Base-by-base conservation (phyloP, 176 grass and related monocot genomes). In the Cenchrus americanus region DNA sequence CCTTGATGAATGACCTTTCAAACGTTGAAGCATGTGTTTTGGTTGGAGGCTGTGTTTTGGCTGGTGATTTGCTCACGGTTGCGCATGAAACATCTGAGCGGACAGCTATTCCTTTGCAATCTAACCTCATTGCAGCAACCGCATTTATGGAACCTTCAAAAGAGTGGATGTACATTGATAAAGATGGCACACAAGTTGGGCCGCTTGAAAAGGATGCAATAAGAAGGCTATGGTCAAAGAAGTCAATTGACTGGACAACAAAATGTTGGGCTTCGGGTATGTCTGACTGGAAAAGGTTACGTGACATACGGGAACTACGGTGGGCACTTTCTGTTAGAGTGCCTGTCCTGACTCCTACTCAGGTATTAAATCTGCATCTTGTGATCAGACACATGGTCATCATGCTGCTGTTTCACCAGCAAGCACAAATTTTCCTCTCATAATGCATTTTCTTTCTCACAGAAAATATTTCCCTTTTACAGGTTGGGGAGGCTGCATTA, bases 151-250 rank as follows among this genome's bases (percentile, higher is more conserved):
- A 99, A 47, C 96, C 96, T 82, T 77, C 85, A 4, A 99, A 99
- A 82, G 96, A 99, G 80, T 99, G 96, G 96, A 94, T 99, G 96
- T 93, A 89, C 67, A 92, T 99, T 85, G 93, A 99, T 84, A 93
- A 96, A 66, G 89, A 96, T 72, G 96, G 93, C 57, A 83, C 82
- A 86, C 80, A 93, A 87, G 80, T 94, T 58, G 96, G 96, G 43
- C 96, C 93, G 58, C 82, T 96, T 78, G 96, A 99, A 80, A 99
- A 99, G 83, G 93, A 99, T 95, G 96, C 93, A 57, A 84, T 99
- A 65, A 90, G 93, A 91, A 89, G 91, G 79, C 85, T 94, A 48
- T 99, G 96, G 93, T 99, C 93, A 65, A 99, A 93, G 74, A 94
- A 91, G 66, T 83, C 85, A 32, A 96, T 99, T 92, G 93, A 94